Conservation (phyloP, 164 flowering plant genomes). For the Euptelea pleiosperma region DNA sequence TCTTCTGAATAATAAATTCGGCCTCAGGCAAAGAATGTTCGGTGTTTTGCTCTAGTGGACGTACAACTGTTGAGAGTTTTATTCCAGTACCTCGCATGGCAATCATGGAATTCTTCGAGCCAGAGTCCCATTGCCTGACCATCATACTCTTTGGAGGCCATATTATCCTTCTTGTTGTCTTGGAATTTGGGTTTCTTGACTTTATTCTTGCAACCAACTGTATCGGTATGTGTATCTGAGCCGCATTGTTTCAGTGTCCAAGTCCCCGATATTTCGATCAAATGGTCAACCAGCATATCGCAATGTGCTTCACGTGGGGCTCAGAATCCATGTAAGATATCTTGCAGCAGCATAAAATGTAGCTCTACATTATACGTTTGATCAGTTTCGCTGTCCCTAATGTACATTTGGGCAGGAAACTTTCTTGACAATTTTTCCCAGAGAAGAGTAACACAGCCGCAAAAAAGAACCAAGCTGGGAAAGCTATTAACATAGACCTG, state of each 20-base stretch:
- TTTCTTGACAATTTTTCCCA: slow-evolving; percentile 18
- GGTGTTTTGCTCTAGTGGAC: slow-evolving; percentile 13
- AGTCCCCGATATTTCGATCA: slow-evolving; percentile 37
- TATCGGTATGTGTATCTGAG: slow-evolving; percentile 16
- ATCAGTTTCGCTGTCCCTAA: slow-evolving; percentile 11
- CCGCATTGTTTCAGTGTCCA: slow-evolving; percentile 32
- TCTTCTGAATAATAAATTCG: slow-evolving; percentile 33
- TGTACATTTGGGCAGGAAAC: slow-evolving; percentile 15
- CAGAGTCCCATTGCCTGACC: slow-evolving; percentile 28
- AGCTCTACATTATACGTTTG: slow-evolving; percentile 18
- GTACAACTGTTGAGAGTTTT: slow-evolving; percentile 11
- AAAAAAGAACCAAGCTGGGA: slow-evolving; percentile 72
- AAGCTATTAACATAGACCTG: slow-evolving; percentile 74
- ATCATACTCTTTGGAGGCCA: slow-evolving; percentile 12
- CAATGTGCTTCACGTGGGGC: slow-evolving; percentile 39
- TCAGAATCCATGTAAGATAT: slow-evolving; percentile 64
- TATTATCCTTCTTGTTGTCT: slow-evolving; percentile 15
- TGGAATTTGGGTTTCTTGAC: slow-evolving; percentile 32
- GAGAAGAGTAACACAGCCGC: slow-evolving; percentile 54
- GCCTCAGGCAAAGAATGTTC: slow-evolving; percentile 13
- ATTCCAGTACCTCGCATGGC: slow-evolving; percentile 13
- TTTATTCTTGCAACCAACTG: slow-evolving; percentile 27
- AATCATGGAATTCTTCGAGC: slow-evolving; percentile 47
- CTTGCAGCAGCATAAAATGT: slow-evolving; percentile 44
- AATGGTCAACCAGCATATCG: slow-evolving; percentile 32